Evolutionary conservation across 2,329 filamentous ascomycete species (phyloP).

Genomic region (Sarocladiaceae sp.): DNA sequence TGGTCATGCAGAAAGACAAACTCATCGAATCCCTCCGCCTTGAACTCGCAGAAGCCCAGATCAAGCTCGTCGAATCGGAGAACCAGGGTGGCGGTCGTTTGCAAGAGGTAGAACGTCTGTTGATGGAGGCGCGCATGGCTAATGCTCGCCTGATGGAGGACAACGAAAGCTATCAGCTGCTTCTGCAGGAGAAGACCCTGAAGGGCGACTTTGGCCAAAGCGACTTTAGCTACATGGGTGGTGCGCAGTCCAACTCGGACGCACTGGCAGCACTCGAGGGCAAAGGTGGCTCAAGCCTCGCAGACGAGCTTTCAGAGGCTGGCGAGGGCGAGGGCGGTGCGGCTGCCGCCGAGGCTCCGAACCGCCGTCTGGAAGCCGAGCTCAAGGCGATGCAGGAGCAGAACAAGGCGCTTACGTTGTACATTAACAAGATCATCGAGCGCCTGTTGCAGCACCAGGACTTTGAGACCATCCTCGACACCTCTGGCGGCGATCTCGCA

Average conservation of each 20-base stretch:
- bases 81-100: slow-evolving; percentile 84
- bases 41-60: slow-evolving; percentile 89
- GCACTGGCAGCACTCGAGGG: slow-evolving; percentile 60
- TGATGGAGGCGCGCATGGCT: slow-evolving; percentile 90
- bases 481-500: slow-evolving; percentile 50
- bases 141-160: slow-evolving; percentile 97
- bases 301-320: slow-evolving; percentile 78
- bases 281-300: slow-evolving; percentile 55
- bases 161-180: slow-evolving; percentile 94
- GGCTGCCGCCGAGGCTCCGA: slow-evolving; percentile 36
- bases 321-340: slow-evolving; percentile 54
- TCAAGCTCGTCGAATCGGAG: slow-evolving; percentile 90
- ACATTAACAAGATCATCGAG: slow-evolving; percentile 99
- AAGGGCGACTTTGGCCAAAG: slow-evolving; percentile 86
- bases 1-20: slow-evolving; percentile 92
- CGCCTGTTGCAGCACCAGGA: slow-evolving; percentile 89
- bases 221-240: slow-evolving; percentile 67
- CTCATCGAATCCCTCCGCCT: slow-evolving; percentile 87
- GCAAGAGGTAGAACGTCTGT: slow-evolving; percentile 81
- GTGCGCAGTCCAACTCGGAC: slow-evolving; percentile 53
- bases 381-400: slow-evolving; percentile 77
- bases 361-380: slow-evolving; percentile 70
- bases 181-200: slow-evolving; percentile 89
- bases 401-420: slow-evolving; percentile 94
- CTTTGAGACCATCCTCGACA: slow-evolving; percentile 88